phyloP scores from a whole-genome alignment of 371 early-diverging fungal species.

The Apophysomyces trapeziformis region DNA sequence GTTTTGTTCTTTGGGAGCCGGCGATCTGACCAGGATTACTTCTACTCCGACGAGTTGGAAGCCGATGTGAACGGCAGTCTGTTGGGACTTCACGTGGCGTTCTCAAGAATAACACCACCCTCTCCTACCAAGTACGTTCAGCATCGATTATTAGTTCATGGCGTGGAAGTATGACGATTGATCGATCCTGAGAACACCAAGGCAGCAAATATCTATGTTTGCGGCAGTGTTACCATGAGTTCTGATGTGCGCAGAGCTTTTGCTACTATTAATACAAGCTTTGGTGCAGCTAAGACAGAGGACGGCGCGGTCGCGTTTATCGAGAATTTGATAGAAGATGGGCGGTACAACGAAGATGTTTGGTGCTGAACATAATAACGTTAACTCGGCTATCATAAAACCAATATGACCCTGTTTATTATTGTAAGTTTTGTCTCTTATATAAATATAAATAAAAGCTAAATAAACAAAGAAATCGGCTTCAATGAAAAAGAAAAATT shows the following conservation, averaged over 20 bases:
- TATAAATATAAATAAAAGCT: no score
- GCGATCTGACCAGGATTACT: constrained; percentile 68
- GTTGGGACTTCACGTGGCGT: constrained; percentile 73
- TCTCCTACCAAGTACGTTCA: constrained; percentile 49
- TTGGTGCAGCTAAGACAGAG: constrained; percentile 34
- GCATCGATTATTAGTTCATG: constrained; percentile 46
- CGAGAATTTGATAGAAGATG: constrained; percentile 30
- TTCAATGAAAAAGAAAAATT: no score
- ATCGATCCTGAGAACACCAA: constrained; percentile 24
- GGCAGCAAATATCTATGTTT: constrained; percentile 43
- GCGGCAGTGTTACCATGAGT: constrained; percentile 53
- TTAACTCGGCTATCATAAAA: no score
- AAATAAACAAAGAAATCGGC: no score
- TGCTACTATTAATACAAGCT: constrained; percentile 37
- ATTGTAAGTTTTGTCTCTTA: no score
- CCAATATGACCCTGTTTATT: no score
- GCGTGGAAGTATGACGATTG: constrained; percentile 32
- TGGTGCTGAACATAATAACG: constrained; percentile 42
- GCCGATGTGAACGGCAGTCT: constrained; percentile 46
- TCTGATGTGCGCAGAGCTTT: constrained; percentile 51
- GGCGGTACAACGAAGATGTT: constrained; percentile 54
- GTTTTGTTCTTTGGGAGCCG: constrained; percentile 88
- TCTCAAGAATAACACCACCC: constrained; percentile 52
- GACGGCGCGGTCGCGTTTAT: constrained; percentile 40
- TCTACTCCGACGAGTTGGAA: constrained; percentile 72